Conservation (phyloP, 345 rosid species). For the Cardamine chenopodiifolia region DNA sequence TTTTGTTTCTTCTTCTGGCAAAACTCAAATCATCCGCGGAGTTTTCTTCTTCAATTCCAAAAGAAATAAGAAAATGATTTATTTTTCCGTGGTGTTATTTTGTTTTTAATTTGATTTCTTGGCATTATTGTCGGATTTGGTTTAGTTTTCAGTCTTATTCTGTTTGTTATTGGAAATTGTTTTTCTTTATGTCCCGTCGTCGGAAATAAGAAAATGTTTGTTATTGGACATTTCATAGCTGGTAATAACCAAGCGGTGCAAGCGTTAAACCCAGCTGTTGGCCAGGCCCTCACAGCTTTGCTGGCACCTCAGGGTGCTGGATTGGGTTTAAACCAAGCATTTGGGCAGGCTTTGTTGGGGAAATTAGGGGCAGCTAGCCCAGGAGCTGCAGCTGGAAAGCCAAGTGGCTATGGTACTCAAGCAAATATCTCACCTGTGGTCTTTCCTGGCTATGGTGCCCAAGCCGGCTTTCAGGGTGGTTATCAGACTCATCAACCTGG, state of each 20-base stretch:
- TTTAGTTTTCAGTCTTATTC: neutral
- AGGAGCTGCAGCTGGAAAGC: constrained; percentile 52
- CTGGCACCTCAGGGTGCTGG: constrained; percentile 83
- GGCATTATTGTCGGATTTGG: constrained; percentile 21
- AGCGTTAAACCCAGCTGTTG: constrained; percentile 74
- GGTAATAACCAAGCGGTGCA: constrained; percentile 56
- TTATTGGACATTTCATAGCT: constrained; percentile 70
- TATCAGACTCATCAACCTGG: constrained; percentile 69
- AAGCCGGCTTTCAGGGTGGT: constrained; percentile 45
- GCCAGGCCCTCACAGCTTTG: constrained; percentile 87
- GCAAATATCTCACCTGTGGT: constrained; percentile 42
- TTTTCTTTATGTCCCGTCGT: neutral
- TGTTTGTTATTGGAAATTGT: constrained; percentile 1
- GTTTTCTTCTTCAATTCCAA: neutral
- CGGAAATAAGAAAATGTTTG: too few species aligned
- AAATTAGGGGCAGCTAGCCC: constrained; percentile 54
- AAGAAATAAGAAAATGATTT: neutral
- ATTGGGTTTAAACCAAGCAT: constrained; percentile 61
- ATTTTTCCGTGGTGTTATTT: neutral
- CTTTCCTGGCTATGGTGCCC: constrained; percentile 57
- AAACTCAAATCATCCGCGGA: constrained; percentile 1
- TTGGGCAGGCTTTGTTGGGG: constrained; percentile 58
- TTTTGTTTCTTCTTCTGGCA: constrained; percentile 18
- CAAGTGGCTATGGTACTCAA: constrained; percentile 59
- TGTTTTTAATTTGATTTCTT: neutral